Evolutionary conservation across 2,329 filamentous ascomycete genomes (phyloP), one percentile per base, ranked within the genome.

Genomic region (Sclerotinia borealis): DNA sequence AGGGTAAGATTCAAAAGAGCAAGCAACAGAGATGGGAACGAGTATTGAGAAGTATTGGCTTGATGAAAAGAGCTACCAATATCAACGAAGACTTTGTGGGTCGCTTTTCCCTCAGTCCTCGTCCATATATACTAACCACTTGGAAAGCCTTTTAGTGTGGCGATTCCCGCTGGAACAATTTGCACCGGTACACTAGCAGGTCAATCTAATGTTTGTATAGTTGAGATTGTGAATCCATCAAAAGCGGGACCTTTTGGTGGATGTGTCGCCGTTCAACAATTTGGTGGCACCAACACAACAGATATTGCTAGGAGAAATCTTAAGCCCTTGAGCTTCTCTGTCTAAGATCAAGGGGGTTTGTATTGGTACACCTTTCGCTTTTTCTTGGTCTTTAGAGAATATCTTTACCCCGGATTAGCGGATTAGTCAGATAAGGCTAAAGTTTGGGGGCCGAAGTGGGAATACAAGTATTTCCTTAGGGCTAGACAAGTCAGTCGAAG

Each of bases 221-320:
- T 78, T 67, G 79, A 79, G 74, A 75, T 80, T 63, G 76, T 75
- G 61, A 79, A 79, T 72, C 68, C 68, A 61, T 76, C 76, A 68
- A 63, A 63, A 13, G 76, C 75, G 3, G 78, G 77, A 0, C 77
- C 77, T 7, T 79, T 79, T 66, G 77, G 77, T 45, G 78, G 77
- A 27, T 72, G 76, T 29, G 67, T 79, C 10, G 73, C 77, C 19
- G 72, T 79, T 65, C 78, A 79, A 71, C 65, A 68, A 45, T 48
- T 61, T 29, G 36, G 37, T 19, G 22, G 29, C 17, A 64, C 65
- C 37, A 60, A 51, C 17, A 54, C 61, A 43, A 63, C 67, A 29
- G 51, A 61, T 8, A 51, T 61, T 7, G 54, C 64, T 31, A 43
- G 31, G 5, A 50, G 31, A 37, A 36, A 61, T n/a, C 11, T 56